Conservation (phyloP, 257 asterid species). For the Henckelia pumila region DNA sequence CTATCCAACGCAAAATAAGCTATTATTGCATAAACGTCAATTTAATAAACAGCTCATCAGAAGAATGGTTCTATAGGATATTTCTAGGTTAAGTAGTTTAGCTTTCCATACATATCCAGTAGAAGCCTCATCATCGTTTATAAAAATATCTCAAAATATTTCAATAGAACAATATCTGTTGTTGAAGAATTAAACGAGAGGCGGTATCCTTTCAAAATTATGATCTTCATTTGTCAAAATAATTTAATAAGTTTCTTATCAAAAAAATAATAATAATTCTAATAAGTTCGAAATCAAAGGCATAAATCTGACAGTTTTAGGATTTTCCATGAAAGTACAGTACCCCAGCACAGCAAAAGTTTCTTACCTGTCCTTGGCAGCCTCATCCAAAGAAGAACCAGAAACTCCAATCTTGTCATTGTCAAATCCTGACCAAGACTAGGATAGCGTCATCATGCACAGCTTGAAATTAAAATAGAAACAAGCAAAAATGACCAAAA, state of each 20-base stretch:
- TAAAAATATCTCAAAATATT: too few relatives aligned
- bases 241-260: too few relatives aligned
- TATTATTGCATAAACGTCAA: not conserved
- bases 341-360: not conserved
- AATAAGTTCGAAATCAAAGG: not conserved
- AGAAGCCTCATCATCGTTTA: too few relatives aligned
- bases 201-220: not conserved
- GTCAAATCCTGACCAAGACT: not conserved
- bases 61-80: not conserved
- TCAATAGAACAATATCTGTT: not conserved
- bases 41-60: not conserved
- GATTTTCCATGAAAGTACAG: not conserved
- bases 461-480: slow-evolving; percentile 1
- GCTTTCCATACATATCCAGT: not conserved
- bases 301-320: not conserved
- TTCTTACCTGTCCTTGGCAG: too few relatives aligned
- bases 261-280: too few relatives aligned
- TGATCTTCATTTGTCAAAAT: not conserved
- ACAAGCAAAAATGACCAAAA: slow-evolving; percentile 2
- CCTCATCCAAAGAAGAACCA: too few relatives aligned
- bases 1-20: not conserved
- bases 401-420: too few relatives aligned
- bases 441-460: not conserved
- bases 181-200: not conserved
- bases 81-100: not conserved